Evolutionary conservation across 495 filamentous ascomycete species (phyloP).

Genomic region (Amorphotheca resinae): DNA sequence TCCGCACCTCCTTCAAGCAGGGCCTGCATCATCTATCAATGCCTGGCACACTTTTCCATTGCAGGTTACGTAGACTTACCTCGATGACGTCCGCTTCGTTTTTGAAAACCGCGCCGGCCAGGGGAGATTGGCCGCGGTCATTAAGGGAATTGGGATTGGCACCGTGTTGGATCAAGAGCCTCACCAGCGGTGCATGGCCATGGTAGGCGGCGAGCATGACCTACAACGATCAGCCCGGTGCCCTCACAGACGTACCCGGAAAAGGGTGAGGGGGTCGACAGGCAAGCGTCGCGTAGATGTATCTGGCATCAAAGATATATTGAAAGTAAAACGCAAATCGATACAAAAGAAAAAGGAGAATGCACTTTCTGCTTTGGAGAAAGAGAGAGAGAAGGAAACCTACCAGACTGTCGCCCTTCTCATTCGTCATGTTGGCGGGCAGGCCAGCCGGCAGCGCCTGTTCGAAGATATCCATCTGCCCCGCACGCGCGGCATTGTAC

Average conservation of each 20-base stretch:
- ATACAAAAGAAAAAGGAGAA: neutral
- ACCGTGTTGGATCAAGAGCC: constrained; percentile 34
- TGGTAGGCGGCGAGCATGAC: constrained; percentile 47
- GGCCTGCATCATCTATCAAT: constrained; percentile 17
- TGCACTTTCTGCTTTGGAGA: neutral
- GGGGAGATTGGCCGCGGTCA: constrained; percentile 39
- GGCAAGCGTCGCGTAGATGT: neutral
- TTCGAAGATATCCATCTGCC: constrained; percentile 33
- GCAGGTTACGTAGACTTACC: constrained; percentile 16
- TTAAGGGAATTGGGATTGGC: constrained; percentile 42
- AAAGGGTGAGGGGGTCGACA: neutral
- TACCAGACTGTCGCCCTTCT: constrained; percentile 43
- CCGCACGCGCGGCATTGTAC: constrained; percentile 39
- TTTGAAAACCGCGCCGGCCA: constrained; percentile 46
- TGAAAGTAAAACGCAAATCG: neutral
- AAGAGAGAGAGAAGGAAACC: constrained; percentile 7
- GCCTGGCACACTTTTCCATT: neutral
- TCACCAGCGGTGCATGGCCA: constrained; percentile 38
- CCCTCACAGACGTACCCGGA: neutral
- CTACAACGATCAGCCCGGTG: constrained; percentile 17
- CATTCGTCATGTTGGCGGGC: constrained; percentile 41
- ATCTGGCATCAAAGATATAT: neutral
- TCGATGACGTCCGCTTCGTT: constrained; percentile 36
- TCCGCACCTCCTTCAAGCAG: constrained; percentile 38
- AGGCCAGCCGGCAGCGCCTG: constrained; percentile 39